phyloP scores from a whole-genome alignment of 257 asterid genomes.

The Agastache rugosa region DNA sequence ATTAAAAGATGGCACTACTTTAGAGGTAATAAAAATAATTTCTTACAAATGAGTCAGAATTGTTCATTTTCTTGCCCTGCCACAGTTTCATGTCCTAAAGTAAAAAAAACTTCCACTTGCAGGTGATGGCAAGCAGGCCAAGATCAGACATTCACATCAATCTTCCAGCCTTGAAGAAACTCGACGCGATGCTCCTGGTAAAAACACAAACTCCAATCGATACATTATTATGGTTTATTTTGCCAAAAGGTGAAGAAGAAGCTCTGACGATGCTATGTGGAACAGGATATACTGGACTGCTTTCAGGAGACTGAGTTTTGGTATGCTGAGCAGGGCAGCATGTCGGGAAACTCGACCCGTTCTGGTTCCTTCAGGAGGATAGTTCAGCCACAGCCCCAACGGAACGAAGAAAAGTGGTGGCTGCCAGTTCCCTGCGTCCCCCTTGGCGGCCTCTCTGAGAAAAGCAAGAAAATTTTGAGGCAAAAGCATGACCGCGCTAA shows the following conservation, averaged over 20 bases:
- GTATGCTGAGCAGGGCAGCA: conserved; percentile 91
- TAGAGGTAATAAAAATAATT: conserved; percentile 54
- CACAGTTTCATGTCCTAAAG: conserved; percentile 20
- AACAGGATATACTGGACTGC: conserved; percentile 79
- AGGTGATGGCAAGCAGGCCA: conserved; percentile 82
- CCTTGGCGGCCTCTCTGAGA: conserved; percentile 67
- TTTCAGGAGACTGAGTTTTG: conserved; percentile 80
- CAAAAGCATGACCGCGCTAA: conserved; percentile 73
- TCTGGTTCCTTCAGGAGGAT: conserved; percentile 77
- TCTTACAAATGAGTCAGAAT: background rate
- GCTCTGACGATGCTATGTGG: conserved; percentile 13
- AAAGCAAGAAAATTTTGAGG: conserved; percentile 59
- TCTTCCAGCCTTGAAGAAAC: conserved; percentile 82
- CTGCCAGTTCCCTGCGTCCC: conserved; percentile 80
- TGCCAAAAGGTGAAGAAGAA: background rate
- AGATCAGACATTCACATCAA: conserved; percentile 79
- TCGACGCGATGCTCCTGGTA: conserved; percentile 89
- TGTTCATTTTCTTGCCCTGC: background rate
- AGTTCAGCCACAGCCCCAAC: conserved; percentile 63
- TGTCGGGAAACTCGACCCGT: conserved; percentile 58
- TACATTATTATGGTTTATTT: background rate
- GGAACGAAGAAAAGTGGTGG: conserved; percentile 93
- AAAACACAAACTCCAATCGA: background rate
- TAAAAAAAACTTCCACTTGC: background rate
- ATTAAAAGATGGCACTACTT: conserved; percentile 59